Evolutionary conservation across 2,329 filamentous ascomycete genomes (phyloP), one percentile per base, ranked within the genome.

Genomic region (Cladorrhinum sp.): DNA sequence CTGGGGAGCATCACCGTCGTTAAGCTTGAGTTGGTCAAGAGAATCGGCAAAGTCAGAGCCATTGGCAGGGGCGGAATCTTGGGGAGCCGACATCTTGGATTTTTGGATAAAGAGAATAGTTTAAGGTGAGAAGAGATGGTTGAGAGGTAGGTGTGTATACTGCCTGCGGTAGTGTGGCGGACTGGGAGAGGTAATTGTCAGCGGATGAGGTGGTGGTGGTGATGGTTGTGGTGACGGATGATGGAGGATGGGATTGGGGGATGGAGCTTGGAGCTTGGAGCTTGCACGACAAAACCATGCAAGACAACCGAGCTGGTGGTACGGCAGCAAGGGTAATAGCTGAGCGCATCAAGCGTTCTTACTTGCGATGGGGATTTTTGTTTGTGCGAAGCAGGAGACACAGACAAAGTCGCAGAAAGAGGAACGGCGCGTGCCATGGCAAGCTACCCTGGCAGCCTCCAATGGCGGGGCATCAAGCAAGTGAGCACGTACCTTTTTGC

Each of bases 21-120:
- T 81, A 67, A 91, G 74, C 74, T 87, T 86, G 64, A 91, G 78
- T 68, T 86, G 85, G 67, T 89, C 85, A 74, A 90, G 77, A 62
- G 78, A 75, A 58, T 90, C 85, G 64, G 77, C 71, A 65, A 89
- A 75, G 60, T 86, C 84, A 71, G 83, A 83, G 68, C 86, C 86
- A 69, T 84, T 86, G 70, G 81, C 70, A 65, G 83, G 72, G 58
- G 82, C 76, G 62, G 73, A 71, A 65, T 88, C 84, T 72, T 90
- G 87, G 67, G 81, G 73, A 61, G 80, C 73, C 71, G 87, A 87
- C 88, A 90, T 91, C 66, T 64, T 75, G 49, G 29, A 48, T 55
- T 55, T 48, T 59, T 61, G 65, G 53, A 58, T 55, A 49, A 59
- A 57, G 58, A 24, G 29, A 24, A 22, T 32, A 27, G 16, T 41